Percentiles rank a stretch among this genome's conserved stretches.
Evolutionary conservation across 441 rosid genomes (phyloP).

Genomic region (Aquilaria agallochum): DNA sequence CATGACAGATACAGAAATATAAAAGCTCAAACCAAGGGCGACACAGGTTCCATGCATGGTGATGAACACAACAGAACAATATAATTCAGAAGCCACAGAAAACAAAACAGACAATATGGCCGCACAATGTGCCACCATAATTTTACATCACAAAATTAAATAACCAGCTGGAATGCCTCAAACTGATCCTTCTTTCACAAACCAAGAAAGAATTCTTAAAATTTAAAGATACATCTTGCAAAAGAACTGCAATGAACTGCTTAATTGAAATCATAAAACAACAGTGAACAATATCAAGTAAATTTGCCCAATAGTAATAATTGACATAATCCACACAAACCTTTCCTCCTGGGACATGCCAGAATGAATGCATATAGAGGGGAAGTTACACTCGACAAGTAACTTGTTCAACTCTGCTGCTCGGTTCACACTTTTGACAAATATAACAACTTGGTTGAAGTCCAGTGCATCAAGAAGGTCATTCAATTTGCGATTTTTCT

Average conservation of each 20-base stretch:
- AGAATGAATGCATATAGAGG: conserved; percentile 96
- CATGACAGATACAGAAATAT: not conserved
- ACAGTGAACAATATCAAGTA: not conserved
- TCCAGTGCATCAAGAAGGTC: conserved; percentile 97
- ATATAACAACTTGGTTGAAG: conserved; percentile 95
- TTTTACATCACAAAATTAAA: too few relatives aligned
- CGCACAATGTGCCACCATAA: not conserved
- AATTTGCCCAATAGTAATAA: too few relatives aligned
- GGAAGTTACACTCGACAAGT: conserved; percentile 93
- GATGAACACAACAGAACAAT: not conserved
- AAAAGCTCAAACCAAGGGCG: not conserved
- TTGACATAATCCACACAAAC: conserved; percentile 23
- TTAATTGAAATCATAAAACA: not conserved
- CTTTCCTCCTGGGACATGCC: conserved; percentile 99
- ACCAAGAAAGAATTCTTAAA: too few relatives aligned
- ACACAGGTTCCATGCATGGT: not conserved
- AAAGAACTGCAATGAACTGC: not conserved
- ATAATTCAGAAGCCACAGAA: not conserved
- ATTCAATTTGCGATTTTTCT: conserved; percentile 95
- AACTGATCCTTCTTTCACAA: too few relatives aligned
- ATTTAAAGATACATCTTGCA: too few relatives aligned
- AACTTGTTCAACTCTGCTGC: conserved; percentile 94
- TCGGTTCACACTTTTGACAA: conserved; percentile 93
- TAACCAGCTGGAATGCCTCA: too few relatives aligned
- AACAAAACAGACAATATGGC: not conserved